Percentiles rank a stretch among this genome's conserved stretches.
Evolutionary conservation across 257 asterid species (phyloP).

Genomic region (Osmanthus fragrans): DNA sequence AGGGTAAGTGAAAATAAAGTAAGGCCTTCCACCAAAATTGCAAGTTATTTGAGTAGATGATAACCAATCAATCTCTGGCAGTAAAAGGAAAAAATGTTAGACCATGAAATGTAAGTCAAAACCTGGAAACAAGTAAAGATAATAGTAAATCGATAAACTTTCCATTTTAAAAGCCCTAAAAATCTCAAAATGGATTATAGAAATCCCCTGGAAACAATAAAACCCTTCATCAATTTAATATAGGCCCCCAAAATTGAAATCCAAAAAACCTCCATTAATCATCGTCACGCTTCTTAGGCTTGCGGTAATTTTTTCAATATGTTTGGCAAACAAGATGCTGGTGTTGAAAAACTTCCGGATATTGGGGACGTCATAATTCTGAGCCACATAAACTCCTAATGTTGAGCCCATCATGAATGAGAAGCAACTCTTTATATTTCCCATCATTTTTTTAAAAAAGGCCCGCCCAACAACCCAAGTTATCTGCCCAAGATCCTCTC

Average conservation of each 20-base stretch:
- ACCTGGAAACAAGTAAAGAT: no score
- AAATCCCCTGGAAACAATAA: neutral
- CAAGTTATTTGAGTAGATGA: no score
- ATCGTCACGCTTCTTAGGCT: conserved; percentile 57
- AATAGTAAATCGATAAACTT: neutral
- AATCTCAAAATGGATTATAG: neutral
- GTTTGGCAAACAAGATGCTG: conserved; percentile 53
- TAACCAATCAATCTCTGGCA: no score
- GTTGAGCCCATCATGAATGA: conserved; percentile 57
- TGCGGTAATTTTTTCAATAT: conserved; percentile 71
- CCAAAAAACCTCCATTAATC: conserved; percentile 31
- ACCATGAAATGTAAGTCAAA: no score
- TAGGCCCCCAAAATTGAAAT: neutral
- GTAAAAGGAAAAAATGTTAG: no score
- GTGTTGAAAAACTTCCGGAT: conserved; percentile 55
- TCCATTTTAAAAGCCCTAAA: neutral
- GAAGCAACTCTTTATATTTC: conserved; percentile 48
- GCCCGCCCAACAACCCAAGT: no score
- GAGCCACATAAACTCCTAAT: conserved; percentile 70
- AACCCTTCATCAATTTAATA: neutral
- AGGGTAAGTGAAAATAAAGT: no score
- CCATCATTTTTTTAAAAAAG: conserved; percentile 36
- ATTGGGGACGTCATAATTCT: conserved; percentile 79
- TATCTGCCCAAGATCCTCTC: no score
- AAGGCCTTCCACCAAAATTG: no score